Conservation (phyloP, 352 stramenopile species). For the Phytophthora syringae region DNA sequence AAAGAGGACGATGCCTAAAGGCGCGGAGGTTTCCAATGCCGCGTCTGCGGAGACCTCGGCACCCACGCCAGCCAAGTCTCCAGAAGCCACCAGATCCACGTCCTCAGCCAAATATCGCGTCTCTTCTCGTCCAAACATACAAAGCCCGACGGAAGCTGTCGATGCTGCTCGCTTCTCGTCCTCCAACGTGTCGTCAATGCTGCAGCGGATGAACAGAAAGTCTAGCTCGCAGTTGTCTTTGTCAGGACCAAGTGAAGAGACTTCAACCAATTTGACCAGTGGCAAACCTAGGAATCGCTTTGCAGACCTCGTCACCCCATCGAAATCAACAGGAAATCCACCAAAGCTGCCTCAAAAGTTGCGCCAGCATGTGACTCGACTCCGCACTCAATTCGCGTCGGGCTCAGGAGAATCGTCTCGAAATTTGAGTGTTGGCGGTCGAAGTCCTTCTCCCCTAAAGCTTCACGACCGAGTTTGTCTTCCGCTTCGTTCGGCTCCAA, state of each 20-base stretch:
- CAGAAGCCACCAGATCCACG: conserved; percentile 13
- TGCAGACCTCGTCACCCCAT: conserved; percentile 5
- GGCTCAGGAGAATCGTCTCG: conserved; percentile 19
- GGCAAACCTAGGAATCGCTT: conserved; percentile 28
- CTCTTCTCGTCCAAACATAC: conserved; percentile 10
- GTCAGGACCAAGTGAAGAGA: background rate
- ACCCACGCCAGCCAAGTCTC: background rate
- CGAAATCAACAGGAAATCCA: conserved; percentile 6
- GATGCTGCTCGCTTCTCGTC: conserved; percentile 7
- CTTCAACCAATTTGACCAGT: background rate
- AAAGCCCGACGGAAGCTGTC: conserved; percentile 5
- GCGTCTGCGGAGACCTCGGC: conserved; percentile 8
- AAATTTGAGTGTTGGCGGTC: conserved; percentile 11
- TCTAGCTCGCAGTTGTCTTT: conserved; percentile 16
- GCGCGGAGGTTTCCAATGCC: conserved; percentile 26
- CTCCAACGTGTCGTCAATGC: conserved; percentile 24
- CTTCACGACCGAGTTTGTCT: background rate
- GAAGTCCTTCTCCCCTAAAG: conserved; percentile 5
- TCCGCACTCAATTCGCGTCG: conserved; percentile 55
- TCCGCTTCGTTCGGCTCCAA: conserved; percentile 14
- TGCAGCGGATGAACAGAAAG: conserved; percentile 42
- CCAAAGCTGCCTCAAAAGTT: conserved; percentile 64
- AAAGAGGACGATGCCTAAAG: conserved; percentile 23
- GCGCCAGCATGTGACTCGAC: conserved; percentile 50
- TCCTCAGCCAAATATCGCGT: conserved; percentile 32